phyloP scores from a whole-genome alignment of 805 yeast species.

The Candida piceae region DNA sequence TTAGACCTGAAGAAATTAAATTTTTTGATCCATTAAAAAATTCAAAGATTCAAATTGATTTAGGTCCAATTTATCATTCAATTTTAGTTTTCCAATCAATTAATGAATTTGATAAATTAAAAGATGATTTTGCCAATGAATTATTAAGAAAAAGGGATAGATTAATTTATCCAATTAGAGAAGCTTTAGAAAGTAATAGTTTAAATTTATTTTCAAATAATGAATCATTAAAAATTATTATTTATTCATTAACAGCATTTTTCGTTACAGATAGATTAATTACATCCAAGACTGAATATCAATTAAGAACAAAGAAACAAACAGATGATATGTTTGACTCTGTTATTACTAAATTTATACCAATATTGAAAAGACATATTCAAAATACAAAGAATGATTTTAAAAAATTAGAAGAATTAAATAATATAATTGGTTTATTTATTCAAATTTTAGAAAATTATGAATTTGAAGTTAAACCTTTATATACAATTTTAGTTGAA shows the following conservation, averaged over 20 bases:
- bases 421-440: conserved; percentile 62
- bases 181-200: conserved; percentile 32
- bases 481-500: conserved; percentile 57
- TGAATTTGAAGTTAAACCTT: conserved; percentile 51
- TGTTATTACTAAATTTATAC: conserved; percentile 52
- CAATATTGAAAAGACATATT: conserved; percentile 47
- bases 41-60: conserved; percentile 43
- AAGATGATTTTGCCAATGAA: conserved; percentile 63
- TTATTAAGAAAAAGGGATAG: conserved; percentile 66
- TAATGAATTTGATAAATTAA: conserved; percentile 56
- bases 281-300: conserved; percentile 55
- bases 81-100: conserved; percentile 75
- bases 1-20: conserved; percentile 47
- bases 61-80: conserved; percentile 78
- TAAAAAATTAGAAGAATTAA: conserved; percentile 48
- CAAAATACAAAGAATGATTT: conserved; percentile 37
- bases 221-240: conserved; percentile 48
- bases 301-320: conserved; percentile 56
- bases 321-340: conserved; percentile 75
- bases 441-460: conserved; percentile 73
- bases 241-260: conserved; percentile 67
- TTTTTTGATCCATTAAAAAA: conserved; percentile 45
- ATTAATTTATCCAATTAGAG: conserved; percentile 56
- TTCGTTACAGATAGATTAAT: conserved; percentile 70
- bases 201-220: conserved; percentile 29